Base-by-base conservation (phyloP, 352 stramenopile genomes). In the Elongisporangium undulatum region DNA sequence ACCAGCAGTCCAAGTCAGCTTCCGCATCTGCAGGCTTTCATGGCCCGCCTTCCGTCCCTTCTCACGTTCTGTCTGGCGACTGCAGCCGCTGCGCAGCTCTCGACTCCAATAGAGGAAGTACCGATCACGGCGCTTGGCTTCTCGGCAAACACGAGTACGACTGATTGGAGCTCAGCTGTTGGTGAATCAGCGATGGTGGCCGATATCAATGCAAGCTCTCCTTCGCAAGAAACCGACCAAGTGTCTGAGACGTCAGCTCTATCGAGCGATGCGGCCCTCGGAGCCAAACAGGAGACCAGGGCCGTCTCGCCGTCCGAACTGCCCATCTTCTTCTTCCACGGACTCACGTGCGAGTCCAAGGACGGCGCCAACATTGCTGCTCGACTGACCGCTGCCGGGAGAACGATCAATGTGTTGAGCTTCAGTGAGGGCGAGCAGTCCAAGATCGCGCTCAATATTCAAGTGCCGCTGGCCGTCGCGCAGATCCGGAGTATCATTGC, bases 311-410 rank as follows among this genome's bases (percentile, higher is more conserved):
- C n/a, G n/a, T 61, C 22, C 19, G 56, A 61, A 16, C 61, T 84
- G 4, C 69, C 75, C 9, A 64, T 77, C 21, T 69, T 81, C 63
- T 82, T 81, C 63, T 79, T 84, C 62, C 75, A 85, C 56, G 75
- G 72, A 38, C 45, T 79, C 54, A 76, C 68, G 24, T 51, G 54
- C 38, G 72, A 74, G 20, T 52, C 63, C 24, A 67, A 53, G 38
- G 60, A 68, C n/a, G 72, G 70, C 9, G 29, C 50, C 16, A 62
- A 69, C 61, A 62, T 80, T 15, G 39, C 74, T 48, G 49, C 64
- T 20, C 75, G 71, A 29, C 66, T 82, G 34, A 68, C 64, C 0
- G 64, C 66, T 15, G 49, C 69, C 15, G 58, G 60, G 9, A 69
- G 65, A 2, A 53, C 68, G 23, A 79, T 80, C 61, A 56, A 76